phyloP scores from a whole-genome alignment of 148 eudicot species.

The Heliosperma pusillum region DNA sequence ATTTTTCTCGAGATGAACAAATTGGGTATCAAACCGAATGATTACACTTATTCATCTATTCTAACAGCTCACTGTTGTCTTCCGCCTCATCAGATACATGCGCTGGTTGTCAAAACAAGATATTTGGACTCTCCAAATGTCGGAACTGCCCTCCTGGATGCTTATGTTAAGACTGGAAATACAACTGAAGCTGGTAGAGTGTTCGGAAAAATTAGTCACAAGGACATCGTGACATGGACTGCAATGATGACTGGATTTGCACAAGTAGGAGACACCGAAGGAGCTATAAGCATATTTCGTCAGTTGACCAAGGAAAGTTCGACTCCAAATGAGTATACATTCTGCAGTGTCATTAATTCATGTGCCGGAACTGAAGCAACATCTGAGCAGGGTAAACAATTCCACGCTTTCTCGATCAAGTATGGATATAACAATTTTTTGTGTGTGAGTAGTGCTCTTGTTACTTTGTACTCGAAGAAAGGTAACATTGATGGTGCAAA shows the following conservation, averaged over 20 bases:
- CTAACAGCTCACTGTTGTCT: slow-evolving; percentile 57
- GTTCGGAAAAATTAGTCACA: slow-evolving; percentile 50
- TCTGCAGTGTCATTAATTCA: slow-evolving; percentile 70
- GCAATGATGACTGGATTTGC: slow-evolving; percentile 90
- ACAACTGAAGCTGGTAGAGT: slow-evolving; percentile 64
- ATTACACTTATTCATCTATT: slow-evolving; percentile 78
- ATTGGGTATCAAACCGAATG: slow-evolving; percentile 60
- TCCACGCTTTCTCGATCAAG: slow-evolving; percentile 77
- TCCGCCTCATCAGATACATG: slow-evolving; percentile 69
- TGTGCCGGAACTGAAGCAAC: slow-evolving; percentile 70
- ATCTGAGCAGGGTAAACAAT: slow-evolving; percentile 77
- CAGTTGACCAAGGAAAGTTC: slow-evolving; percentile 49
- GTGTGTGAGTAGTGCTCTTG: slow-evolving; percentile 89
- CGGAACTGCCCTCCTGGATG: slow-evolving; percentile 84
- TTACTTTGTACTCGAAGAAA: slow-evolving; percentile 85
- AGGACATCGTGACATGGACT: slow-evolving; percentile 91
- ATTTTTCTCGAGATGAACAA: slow-evolving; percentile 68
- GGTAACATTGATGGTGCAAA: slow-evolving; percentile 81
- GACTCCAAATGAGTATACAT: slow-evolving; percentile 81
- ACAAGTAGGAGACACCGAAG: slow-evolving; percentile 60
- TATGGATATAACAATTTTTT: slow-evolving; percentile 46
- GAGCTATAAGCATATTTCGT: slow-evolving; percentile 56
- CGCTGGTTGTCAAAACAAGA: slow-evolving; percentile 62
- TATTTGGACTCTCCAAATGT: slow-evolving; percentile 60
- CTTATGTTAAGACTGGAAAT: slow-evolving; percentile 63